Conservation (phyloP, 2,329 filamentous ascomycete species). For the Colletotrichum spinosum region DNA sequence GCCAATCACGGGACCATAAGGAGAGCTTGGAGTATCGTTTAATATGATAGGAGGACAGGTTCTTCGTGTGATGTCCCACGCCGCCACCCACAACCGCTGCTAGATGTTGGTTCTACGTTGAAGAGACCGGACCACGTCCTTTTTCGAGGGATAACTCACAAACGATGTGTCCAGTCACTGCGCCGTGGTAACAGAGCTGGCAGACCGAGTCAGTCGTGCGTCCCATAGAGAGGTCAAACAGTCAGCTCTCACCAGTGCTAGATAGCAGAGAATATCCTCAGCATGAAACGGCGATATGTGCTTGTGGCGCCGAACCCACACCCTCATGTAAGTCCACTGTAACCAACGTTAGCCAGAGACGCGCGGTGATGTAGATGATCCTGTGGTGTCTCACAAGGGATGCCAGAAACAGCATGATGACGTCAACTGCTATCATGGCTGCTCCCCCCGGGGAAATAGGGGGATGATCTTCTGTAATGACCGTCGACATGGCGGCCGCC, state of each 20-base stretch:
- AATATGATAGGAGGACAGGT: constrained; percentile 3
- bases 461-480: constrained; percentile 2
- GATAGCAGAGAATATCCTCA: constrained; percentile 38
- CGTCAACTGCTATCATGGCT: constrained; percentile 28
- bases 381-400: constrained; percentile 5
- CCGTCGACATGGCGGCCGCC: background rate
- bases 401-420: constrained; percentile 36
- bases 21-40: constrained; percentile 6
- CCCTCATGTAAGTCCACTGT: constrained; percentile 35
- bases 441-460: constrained; percentile 29
- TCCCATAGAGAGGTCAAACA: background rate
- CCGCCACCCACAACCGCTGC: constrained; percentile 9
- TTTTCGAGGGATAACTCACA: background rate
- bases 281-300: constrained; percentile 24
- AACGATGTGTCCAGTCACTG: background rate
- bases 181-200: background rate
- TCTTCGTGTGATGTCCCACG: constrained; percentile 9
- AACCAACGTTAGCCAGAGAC: background rate
- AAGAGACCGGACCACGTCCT: too few species aligned
- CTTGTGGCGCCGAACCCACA: constrained; percentile 37
- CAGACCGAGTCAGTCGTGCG: background rate
- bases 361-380: too few species aligned
- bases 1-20: constrained; percentile 5
- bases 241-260: constrained; percentile 28
- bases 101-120: too few species aligned